These are phyloP conservation scores for Tricladium varicosporioides DNA, from an alignment of 2,329 filamentous ascomycete species.

Conservation along the genomic window DNA sequence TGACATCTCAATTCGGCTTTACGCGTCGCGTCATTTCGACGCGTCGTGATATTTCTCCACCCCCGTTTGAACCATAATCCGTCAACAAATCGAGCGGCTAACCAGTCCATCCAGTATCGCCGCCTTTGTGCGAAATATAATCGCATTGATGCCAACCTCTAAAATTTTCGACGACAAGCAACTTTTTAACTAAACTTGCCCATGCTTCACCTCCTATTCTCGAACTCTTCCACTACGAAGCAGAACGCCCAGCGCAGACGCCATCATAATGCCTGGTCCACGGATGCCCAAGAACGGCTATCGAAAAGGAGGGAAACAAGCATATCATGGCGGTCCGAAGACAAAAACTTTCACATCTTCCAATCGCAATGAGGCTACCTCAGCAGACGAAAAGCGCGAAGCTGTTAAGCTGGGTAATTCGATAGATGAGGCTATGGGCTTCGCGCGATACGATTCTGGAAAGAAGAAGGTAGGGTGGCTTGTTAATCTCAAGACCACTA, in stretches of 20 bases:
- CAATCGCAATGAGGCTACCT: conserved; percentile 78
- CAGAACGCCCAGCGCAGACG: conserved; percentile 14
- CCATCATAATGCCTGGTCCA: conserved; percentile 53
- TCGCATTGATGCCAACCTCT: too few relatives aligned
- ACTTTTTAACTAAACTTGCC: conserved; percentile 31
- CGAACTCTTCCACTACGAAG: conserved; percentile 6
- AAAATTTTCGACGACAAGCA: conserved; percentile 2
- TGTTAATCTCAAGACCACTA: conserved; percentile 89
- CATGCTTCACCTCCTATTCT: neutral
- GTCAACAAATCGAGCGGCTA: neutral
- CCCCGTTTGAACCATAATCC: neutral
- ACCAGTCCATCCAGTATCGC: too few relatives aligned
- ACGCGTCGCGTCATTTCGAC: conserved; percentile 11
- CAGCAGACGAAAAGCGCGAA: conserved; percentile 90
- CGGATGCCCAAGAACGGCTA: conserved; percentile 63
- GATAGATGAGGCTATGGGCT: conserved; percentile 95
- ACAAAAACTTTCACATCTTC: conserved; percentile 79
- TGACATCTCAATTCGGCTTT: neutral
- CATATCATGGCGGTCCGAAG: conserved; percentile 67
- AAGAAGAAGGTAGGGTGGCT: conserved; percentile 85
- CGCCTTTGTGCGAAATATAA: too few relatives aligned
- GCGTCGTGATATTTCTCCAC: conserved; percentile 3
- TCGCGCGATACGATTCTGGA: conserved; percentile 85
- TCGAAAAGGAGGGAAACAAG: conserved; percentile 64
- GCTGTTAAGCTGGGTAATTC: conserved; percentile 76